phyloP scores from a whole-genome alignment of 2,329 filamentous ascomycete genomes.

The Uncinocarpus reesii region DNA sequence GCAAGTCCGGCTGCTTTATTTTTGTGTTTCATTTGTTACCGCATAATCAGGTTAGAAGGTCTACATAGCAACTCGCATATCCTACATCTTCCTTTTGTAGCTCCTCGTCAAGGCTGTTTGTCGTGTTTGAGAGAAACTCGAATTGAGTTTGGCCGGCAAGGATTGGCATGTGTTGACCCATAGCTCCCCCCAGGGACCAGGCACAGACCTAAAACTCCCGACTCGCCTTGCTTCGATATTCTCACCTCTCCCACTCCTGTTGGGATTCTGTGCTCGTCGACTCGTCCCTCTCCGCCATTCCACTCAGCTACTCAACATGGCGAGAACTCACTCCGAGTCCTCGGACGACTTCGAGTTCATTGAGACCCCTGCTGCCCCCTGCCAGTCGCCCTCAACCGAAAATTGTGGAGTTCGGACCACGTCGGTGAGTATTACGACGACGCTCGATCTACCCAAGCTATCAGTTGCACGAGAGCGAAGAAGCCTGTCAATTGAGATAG shows the following conservation, averaged over 20 bases:
- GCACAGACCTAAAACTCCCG: no score
- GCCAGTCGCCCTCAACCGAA: constrained; percentile 41
- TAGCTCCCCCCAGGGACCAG: constrained; percentile 5
- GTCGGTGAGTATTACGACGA: constrained; percentile 40
- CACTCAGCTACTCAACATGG: constrained; percentile 21
- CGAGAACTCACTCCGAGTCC: constrained; percentile 37
- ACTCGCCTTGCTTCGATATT: neutral
- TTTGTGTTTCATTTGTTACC: no score
- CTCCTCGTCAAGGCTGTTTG: no score
- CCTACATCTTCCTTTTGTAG: no score
- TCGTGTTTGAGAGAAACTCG: no score
- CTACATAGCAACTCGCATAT: no score
- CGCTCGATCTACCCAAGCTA: neutral
- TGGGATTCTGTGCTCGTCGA: neutral
- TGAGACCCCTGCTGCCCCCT: constrained; percentile 50
- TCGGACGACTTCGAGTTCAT: constrained; percentile 44
- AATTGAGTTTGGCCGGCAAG: constrained; percentile 10
- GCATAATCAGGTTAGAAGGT: no score
- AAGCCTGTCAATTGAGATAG: neutral
- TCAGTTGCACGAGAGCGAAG: neutral
- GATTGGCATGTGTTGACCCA: constrained; percentile 10
- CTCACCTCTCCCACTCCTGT: neutral
- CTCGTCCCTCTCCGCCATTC: neutral
- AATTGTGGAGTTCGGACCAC: constrained; percentile 54
- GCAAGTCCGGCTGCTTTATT: no score